phyloP scores from a whole-genome alignment of 495 filamentous ascomycete genomes.

The Endocarpon pusillum region DNA sequence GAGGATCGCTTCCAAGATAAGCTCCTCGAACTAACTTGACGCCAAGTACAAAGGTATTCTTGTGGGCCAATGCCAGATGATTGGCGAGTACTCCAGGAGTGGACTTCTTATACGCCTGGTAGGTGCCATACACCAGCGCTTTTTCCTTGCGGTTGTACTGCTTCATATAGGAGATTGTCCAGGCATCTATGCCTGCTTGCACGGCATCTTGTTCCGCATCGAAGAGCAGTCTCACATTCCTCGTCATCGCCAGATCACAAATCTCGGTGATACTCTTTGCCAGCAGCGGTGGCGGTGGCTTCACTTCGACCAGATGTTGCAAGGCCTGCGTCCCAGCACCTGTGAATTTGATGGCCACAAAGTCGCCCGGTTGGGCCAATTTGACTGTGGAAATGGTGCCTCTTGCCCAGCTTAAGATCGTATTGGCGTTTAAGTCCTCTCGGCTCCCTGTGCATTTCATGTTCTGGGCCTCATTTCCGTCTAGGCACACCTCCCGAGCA shows the following conservation, averaged over 20 bases:
- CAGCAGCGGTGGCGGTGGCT: constrained; percentile 35
- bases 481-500: constrained; percentile 52
- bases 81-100: constrained; percentile 38
- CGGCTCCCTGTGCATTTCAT: constrained; percentile 11
- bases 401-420: constrained; percentile 39
- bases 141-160: constrained; percentile 46
- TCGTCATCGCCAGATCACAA: constrained; percentile 47
- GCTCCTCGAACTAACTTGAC: constrained; percentile 84
- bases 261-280: constrained; percentile 48
- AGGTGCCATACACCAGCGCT: constrained; percentile 45
- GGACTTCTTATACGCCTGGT: constrained; percentile 65
- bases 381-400: constrained; percentile 53
- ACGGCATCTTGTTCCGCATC: constrained; percentile 70
- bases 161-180: constrained; percentile 56
- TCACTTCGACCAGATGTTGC: constrained; percentile 34
- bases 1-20: constrained; percentile 62
- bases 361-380: constrained; percentile 49
- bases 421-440: not conserved
- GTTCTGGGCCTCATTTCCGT: constrained; percentile 25
- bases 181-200: constrained; percentile 61
- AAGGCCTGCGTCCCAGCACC: constrained; percentile 58
- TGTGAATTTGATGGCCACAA: constrained; percentile 65
- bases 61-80: constrained; percentile 42
- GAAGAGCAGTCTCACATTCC: constrained; percentile 55
- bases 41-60: constrained; percentile 57